These are phyloP conservation scores for Aristolochia californica DNA, from an alignment of 164 flowering plant species.

Conservation along the genomic window DNA sequence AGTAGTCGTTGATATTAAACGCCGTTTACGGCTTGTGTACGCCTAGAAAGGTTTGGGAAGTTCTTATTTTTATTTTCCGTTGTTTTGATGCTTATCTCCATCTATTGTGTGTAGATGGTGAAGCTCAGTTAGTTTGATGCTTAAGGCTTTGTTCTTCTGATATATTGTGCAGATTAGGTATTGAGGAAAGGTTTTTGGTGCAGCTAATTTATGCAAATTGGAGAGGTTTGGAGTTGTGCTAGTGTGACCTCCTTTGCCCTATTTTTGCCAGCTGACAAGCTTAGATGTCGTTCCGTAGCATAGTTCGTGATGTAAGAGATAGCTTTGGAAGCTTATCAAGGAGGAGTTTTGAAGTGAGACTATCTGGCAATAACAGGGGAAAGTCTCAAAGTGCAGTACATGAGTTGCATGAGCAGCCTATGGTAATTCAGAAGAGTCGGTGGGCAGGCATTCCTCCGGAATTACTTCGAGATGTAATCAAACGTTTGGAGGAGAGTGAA, in stretches of 20 bases:
- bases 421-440: constrained; percentile 46
- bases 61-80: too few species aligned
- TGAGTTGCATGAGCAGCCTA: constrained; percentile 46
- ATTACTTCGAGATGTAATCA: constrained; percentile 70
- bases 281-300: constrained; percentile 83
- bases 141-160: neutral
- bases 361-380: constrained; percentile 55
- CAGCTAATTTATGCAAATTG: neutral
- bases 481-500: constrained; percentile 84
- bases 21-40: too few species aligned
- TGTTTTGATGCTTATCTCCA: too few species aligned
- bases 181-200: neutral
- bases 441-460: constrained; percentile 97
- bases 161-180: neutral
- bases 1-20: too few species aligned
- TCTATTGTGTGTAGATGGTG: too few species aligned
- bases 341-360: constrained; percentile 73
- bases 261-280: neutral
- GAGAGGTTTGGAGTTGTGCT: neutral
- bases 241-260: neutral
- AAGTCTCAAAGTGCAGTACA: constrained; percentile 63
- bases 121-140: too few species aligned
- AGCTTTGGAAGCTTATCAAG: constrained; percentile 84
- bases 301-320: constrained; percentile 85
- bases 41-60: too few species aligned